Evolutionary conservation across 2,329 filamentous ascomycete genomes (phyloP).

Genomic region (Monosporascus ibericus): DNA sequence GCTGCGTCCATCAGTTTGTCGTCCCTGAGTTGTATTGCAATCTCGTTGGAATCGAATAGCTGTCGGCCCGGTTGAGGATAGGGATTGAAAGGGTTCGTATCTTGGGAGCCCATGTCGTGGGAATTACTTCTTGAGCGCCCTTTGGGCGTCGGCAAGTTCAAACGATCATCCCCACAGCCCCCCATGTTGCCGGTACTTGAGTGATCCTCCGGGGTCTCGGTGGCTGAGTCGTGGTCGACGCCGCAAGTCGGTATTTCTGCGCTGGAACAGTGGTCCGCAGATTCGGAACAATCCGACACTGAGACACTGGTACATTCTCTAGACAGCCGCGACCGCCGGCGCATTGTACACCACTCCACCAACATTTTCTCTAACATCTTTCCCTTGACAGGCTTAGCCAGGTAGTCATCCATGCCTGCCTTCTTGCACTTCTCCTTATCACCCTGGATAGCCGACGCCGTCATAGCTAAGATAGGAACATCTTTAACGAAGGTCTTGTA

Average conservation of each 20-base stretch:
- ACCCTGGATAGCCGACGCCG: constrained; percentile 70
- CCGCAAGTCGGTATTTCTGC: constrained; percentile 15
- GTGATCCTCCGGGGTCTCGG: constrained; percentile 12
- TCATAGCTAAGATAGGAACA: constrained; percentile 77
- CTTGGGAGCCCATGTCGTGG: constrained; percentile 29
- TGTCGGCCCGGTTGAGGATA: constrained; percentile 29
- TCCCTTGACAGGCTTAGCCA: constrained; percentile 68
- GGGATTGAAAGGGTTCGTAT: constrained; percentile 29
- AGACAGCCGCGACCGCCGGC: constrained; percentile 17
- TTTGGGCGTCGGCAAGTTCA: constrained; percentile 31
- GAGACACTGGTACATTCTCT: constrained; percentile 19
- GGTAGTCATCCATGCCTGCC: constrained; percentile 72
- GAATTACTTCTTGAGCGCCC: constrained; percentile 32
- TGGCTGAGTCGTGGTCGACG: constrained; percentile 4
- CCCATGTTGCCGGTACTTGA: constrained; percentile 4
- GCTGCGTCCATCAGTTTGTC: constrained; percentile 42
- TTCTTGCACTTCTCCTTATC: constrained; percentile 68
- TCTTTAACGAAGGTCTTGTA: constrained; percentile 54
- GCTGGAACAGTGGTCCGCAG: constrained; percentile 33
- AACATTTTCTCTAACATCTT: constrained; percentile 65
- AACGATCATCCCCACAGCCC: constrained; percentile 8
- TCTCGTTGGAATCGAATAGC: constrained; percentile 24
- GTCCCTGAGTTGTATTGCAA: constrained; percentile 38
- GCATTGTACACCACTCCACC: constrained; percentile 54
- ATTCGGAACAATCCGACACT: constrained; percentile 40